phyloP scores from a whole-genome alignment of 306 rosid species.

The Urtica urens region DNA sequence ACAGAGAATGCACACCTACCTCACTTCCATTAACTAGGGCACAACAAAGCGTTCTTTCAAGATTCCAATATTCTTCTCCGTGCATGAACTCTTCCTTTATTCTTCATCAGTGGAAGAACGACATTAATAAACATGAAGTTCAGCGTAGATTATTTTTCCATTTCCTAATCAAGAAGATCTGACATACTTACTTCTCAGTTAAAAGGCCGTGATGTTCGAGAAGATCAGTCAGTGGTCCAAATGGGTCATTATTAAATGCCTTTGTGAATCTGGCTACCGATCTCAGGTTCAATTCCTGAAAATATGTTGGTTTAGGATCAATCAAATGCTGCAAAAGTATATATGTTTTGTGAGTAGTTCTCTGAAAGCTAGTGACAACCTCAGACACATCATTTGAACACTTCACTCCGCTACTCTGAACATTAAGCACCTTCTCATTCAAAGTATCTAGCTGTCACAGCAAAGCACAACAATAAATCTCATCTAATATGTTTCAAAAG shows the following conservation, averaged over 20 bases:
- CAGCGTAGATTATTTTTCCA: neutral
- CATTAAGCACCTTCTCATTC: slow-evolving; percentile 50
- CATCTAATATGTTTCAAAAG: no score
- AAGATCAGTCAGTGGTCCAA: slow-evolving; percentile 40
- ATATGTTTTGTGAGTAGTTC: slow-evolving; percentile 9
- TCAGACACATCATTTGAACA: slow-evolving; percentile 25
- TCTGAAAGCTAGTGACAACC: slow-evolving; percentile 24
- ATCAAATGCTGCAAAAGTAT: slow-evolving; percentile 8
- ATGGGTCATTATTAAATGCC: slow-evolving; percentile 27
- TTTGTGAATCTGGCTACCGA: slow-evolving; percentile 23
- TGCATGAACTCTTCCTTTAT: slow-evolving; percentile 52
- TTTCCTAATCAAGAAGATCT: slow-evolving; percentile 3
- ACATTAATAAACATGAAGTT: slow-evolving; percentile 5
- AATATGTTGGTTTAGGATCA: slow-evolving; percentile 10
- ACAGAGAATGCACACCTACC: slow-evolving; percentile 25
- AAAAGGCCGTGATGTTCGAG: slow-evolving; percentile 46
- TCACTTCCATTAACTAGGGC: slow-evolving; percentile 36
- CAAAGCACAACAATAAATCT: no score
- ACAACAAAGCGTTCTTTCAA: slow-evolving; percentile 80
- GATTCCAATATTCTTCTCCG: slow-evolving; percentile 83
- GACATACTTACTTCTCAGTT: slow-evolving; percentile 42
- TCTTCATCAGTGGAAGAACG: slow-evolving; percentile 33
- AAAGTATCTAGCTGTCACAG: slow-evolving; percentile 61
- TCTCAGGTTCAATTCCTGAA: slow-evolving; percentile 33
- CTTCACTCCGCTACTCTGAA: slow-evolving; percentile 12